These are phyloP conservation scores for Talaromyces ruber DNA, from an alignment of 495 filamentous ascomycete genomes.

Conservation along the genomic window DNA sequence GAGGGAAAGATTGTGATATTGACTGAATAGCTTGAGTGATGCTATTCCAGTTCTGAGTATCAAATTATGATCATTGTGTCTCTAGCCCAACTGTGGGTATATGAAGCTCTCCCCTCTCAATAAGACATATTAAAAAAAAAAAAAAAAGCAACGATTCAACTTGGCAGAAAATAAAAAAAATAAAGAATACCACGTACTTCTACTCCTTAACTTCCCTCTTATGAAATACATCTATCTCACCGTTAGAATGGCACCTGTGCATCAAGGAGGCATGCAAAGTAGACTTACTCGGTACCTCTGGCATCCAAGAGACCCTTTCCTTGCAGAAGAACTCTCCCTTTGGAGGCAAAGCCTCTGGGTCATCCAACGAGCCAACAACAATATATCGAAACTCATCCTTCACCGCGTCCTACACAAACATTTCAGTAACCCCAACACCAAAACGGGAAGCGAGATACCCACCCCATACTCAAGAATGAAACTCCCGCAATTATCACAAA, in stretches of 20 bases:
- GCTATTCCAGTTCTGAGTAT: too few species aligned
- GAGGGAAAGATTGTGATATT: too few species aligned
- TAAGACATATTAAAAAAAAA: background rate
- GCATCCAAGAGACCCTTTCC: slow-evolving; percentile 52
- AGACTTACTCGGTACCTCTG: slow-evolving; percentile 45
- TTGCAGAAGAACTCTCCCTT: slow-evolving; percentile 66
- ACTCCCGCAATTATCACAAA: slow-evolving; percentile 54
- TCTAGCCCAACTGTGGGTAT: background rate
- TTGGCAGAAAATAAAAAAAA: background rate
- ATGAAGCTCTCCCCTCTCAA: background rate
- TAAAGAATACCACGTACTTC: background rate
- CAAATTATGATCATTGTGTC: too few species aligned
- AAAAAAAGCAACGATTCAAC: background rate
- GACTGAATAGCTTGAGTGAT: too few species aligned
- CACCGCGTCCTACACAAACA: slow-evolving; percentile 32
- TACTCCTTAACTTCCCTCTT: slow-evolving; percentile 51
- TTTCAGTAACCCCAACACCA: background rate
- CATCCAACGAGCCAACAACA: slow-evolving; percentile 56
- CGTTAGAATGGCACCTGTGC: background rate
- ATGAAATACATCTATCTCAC: slow-evolving; percentile 43
- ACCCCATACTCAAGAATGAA: slow-evolving; percentile 59
- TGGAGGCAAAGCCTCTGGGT: slow-evolving; percentile 49
- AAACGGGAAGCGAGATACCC: slow-evolving; percentile 4
- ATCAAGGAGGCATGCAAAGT: background rate
- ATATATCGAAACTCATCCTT: slow-evolving; percentile 54